Evolutionary conservation across 306 rosid genomes (phyloP), one percentile per base, ranked within the genome.

Genomic region (Sophora flavescens): DNA sequence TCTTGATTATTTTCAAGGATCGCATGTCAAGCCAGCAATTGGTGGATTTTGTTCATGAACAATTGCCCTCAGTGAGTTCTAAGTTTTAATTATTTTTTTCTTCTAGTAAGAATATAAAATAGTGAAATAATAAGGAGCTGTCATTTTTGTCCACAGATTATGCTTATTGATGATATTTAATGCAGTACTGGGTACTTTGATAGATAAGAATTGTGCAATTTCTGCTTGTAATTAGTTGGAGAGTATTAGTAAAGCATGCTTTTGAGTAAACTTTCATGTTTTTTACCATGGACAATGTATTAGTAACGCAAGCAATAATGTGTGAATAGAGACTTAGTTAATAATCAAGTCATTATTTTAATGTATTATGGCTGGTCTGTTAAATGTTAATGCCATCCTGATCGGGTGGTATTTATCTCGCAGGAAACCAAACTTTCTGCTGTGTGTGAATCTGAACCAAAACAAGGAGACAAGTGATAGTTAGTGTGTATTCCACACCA

Each of bases 21-120:
- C 90, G 99, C 92, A 80, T 92, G 95, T 87, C 97, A 70, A 92
- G 97, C 89, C 99, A 95, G 80, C 96, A 95, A 74, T 76, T 92
- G 82, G 97, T 95, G 9, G 90, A 92, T 80, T 92, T 84, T 82
- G 82, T 95, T 71, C 97, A 80, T 45, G 96, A 89, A 70, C 97
- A 89, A 64, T 82, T 95, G 35, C 17, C 36, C 32, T 76, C 81
- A 36, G 99, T 95, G 71, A 86, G 95, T 83, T 52, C 33, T 33
- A 11, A 22, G 52, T 66, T 47, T 42, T 52, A 44, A 52, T 17
- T n/a, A n/a, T 16, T 47, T 50, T 22, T 76, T 22, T 15, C 61
- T 63, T 22, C 22, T 22, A 8, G 32, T 48, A 63, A n/a, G 51
- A 28, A 60, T 57, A 51, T 64, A 38, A 61, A 50, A 48, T 59